Evolutionary conservation across 805 yeast genomes (phyloP).

Genomic region (Ogataea saltuana): DNA sequence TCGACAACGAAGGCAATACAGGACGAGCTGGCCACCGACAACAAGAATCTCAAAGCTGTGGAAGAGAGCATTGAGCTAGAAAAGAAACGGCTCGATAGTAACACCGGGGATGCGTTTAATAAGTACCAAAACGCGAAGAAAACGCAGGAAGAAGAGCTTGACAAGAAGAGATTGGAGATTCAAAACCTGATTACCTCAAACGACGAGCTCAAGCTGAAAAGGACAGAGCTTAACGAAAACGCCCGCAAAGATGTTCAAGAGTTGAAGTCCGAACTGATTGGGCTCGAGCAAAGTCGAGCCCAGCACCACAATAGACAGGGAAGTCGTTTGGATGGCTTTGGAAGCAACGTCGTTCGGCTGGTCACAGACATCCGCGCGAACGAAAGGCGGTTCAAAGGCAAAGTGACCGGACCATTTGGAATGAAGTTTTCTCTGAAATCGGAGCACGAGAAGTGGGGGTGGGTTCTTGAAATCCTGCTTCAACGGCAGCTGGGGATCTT

Average conservation of each 20-base stretch:
- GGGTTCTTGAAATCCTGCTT: constrained; percentile 57
- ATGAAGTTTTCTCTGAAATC: constrained; percentile 53
- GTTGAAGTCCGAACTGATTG: constrained; percentile 25
- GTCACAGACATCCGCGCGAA: constrained; percentile 43
- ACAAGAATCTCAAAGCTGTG: constrained; percentile 26
- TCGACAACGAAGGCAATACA: constrained; percentile 26
- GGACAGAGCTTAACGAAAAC: constrained; percentile 14
- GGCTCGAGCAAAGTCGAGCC: constrained; percentile 16
- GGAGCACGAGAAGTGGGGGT: constrained; percentile 56
- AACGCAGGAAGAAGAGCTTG: constrained; percentile 19
- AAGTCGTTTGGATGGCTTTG: constrained; percentile 48
- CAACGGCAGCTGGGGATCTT: constrained; percentile 57
- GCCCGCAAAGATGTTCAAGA: constrained; percentile 13
- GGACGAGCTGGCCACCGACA: constrained; percentile 21
- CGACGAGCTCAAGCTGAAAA: constrained; percentile 17
- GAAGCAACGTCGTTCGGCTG: constrained; percentile 43
- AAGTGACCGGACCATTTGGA: constrained; percentile 86
- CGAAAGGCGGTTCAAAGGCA: constrained; percentile 39
- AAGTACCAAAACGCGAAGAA: constrained; percentile 25
- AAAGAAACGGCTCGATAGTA: constrained; percentile 40
- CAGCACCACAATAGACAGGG: constrained; percentile 37
- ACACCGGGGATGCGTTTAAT: constrained; percentile 47
- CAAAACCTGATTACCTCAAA: constrained; percentile 10
- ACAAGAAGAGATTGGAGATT: constrained; percentile 2
- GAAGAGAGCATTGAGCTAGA: constrained; percentile 33